Conservation (phyloP, 2,329 filamentous ascomycete species). For the Coniella vitis region DNA sequence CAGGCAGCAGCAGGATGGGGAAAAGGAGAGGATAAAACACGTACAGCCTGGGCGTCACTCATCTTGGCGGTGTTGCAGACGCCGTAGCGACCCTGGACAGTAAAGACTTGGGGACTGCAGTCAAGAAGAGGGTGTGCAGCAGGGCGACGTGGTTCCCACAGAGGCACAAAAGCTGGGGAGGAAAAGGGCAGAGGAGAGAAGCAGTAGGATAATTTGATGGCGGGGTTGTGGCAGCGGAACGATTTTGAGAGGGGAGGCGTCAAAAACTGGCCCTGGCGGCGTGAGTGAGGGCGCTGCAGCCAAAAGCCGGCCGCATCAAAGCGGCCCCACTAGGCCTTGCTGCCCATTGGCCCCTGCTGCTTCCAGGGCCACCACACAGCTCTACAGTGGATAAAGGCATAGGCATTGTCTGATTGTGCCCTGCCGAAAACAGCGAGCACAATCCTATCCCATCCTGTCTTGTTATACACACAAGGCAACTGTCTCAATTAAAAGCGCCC, state of each 20-base stretch:
- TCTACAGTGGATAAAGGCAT: too few relatives aligned
- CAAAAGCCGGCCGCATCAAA: too few relatives aligned
- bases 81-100: slow-evolving; percentile 15
- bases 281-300: not conserved
- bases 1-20: not conserved
- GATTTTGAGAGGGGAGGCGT: slow-evolving; percentile 10
- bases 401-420: too few relatives aligned
- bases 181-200: not conserved
- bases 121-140: not conserved
- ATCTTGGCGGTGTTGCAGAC: slow-evolving; percentile 49
- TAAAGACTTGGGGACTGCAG: slow-evolving; percentile 2
- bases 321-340: not conserved
- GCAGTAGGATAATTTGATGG: slow-evolving; percentile 5
- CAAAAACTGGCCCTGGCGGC: not conserved
- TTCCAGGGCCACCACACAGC: too few relatives aligned
- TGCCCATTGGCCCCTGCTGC: not conserved
- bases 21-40: not conserved
- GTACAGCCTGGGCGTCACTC: slow-evolving; percentile 67
- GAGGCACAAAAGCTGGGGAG: not conserved
- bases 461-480: too few relatives aligned
- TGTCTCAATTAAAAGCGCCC: too few relatives aligned
- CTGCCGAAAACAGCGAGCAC: too few relatives aligned
- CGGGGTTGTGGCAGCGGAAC: slow-evolving; percentile 10
- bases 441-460: too few relatives aligned
- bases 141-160: not conserved